Evolutionary conservation across 2,329 filamentous ascomycete species (phyloP), one percentile per base, ranked within the genome.

Genomic region (Chrysoporthe cubensis): DNA sequence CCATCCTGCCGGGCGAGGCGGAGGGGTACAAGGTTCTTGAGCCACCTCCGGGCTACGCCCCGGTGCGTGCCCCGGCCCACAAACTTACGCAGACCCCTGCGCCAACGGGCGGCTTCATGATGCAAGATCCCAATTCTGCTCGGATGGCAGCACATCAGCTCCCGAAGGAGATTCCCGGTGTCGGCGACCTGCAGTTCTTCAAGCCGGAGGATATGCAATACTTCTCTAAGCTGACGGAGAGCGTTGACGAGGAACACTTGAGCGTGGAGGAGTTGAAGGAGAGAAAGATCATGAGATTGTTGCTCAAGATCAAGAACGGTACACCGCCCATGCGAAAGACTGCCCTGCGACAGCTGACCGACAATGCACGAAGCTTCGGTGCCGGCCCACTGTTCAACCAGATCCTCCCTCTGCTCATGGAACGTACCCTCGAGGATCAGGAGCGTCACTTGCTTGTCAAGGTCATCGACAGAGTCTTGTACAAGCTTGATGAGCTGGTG

Each of bases 251-350:
- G 80, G 96, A 95, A 74, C 86, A 89, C 32, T 88, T 99, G 80
- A 94, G 90, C 26, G 94, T 99, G 11, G 96, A 99, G 61, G 95
- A 99, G 75, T 82, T 99, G 64, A 98, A 99, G 80, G 95, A 99
- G 80, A 88, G 96, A 70, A 99, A 99, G 82, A 99, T 99, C 76
- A 98, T 99, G 96, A 87, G 96, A 72, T 82, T 99, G 66, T 84
- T 99, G 58, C 86, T 99, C 66, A 99, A 99, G 82, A 95, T 99
- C 84, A 99, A 99, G 87, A 99, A 99, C 78, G 96, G 96, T 75
- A 98, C 96, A 52, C 96, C 96, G 37, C 95, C 96, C 0, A 98
- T 98, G 96, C 87, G 96, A 81, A 99, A 99, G 85, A 99, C 96
- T 46, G 96, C 96, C 34, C 87, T 99, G 74, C 91, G 96, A 80